Percentiles rank a stretch among this genome's conserved stretches.
Evolutionary conservation across 2,329 filamentous ascomycete species (phyloP).

Genomic region (Aspergillus costaricaensis): DNA sequence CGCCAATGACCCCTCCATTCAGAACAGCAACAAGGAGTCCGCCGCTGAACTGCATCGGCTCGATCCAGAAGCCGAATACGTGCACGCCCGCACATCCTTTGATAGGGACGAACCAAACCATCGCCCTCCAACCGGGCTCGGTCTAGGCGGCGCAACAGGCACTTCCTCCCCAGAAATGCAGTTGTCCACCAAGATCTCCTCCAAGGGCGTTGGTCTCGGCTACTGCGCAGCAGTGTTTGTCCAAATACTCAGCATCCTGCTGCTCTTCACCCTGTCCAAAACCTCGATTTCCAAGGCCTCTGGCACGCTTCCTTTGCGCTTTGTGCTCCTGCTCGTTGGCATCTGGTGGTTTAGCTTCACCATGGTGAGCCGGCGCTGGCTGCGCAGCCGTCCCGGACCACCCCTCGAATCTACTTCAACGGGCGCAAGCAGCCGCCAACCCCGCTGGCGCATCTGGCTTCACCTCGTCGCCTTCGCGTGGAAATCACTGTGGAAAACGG

Average conservation of each 20-base stretch:
- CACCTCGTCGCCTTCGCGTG: conserved; percentile 77
- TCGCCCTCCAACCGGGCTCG: background rate
- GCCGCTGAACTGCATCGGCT: conserved; percentile 29
- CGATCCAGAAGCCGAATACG: conserved; percentile 15
- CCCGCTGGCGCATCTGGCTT: conserved; percentile 54
- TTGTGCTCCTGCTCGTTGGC: conserved; percentile 80
- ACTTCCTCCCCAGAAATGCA: conserved; percentile 65
- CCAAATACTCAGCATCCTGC: conserved; percentile 74
- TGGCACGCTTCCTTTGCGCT: conserved; percentile 73
- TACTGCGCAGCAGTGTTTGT: conserved; percentile 82
- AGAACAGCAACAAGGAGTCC: conserved; percentile 26
- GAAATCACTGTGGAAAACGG: conserved; percentile 75
- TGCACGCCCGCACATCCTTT: conserved; percentile 16
- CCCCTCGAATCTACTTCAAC: conserved; percentile 48
- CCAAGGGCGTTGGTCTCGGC: conserved; percentile 83
- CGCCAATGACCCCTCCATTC: conserved; percentile 68
- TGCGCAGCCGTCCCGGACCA: conserved; percentile 80
- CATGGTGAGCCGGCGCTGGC: conserved; percentile 76
- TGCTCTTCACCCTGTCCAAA: conserved; percentile 60
- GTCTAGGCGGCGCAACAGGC: background rate
- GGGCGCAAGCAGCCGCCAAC: conserved; percentile 10
- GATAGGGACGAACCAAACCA: conserved; percentile 19
- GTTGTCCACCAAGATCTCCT: conserved; percentile 83
- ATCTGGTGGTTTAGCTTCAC: conserved; percentile 88
- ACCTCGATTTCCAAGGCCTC: conserved; percentile 57